A percentile compares a stretch with the other conserved stretches of the same genome.
phyloP scores from a whole-genome alignment of 192 early-diverging fungal species.

The Globomyces pollinis-pini region DNA sequence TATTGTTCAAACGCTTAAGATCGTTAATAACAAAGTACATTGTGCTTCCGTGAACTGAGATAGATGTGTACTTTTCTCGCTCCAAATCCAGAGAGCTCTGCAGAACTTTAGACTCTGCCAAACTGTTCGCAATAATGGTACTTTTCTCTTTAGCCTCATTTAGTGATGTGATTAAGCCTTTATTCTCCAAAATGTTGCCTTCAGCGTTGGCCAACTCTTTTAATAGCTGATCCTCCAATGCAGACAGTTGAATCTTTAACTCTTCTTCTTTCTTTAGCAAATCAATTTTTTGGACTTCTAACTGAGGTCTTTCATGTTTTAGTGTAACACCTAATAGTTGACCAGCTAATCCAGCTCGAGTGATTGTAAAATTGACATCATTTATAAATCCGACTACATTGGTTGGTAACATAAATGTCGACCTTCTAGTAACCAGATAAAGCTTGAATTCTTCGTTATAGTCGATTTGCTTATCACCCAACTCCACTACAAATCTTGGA shows the following conservation, averaged over 20 bases:
- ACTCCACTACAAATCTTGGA: conserved; percentile 35
- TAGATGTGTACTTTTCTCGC: conserved; percentile 41
- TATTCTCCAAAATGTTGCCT: conserved; percentile 58
- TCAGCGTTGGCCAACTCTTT: conserved; percentile 45
- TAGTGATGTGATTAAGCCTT: conserved; percentile 36
- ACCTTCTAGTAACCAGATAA: conserved; percentile 34
- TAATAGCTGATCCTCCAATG: conserved; percentile 46
- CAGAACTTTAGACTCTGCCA: conserved; percentile 40
- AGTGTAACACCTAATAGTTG: conserved; percentile 49
- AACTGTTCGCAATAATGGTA: conserved; percentile 30
- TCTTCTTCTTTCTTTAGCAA: conserved; percentile 47
- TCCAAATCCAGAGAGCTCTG: conserved; percentile 45
- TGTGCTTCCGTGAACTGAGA: conserved; percentile 38
- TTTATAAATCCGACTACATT: conserved; percentile 31
- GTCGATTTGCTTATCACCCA: conserved; percentile 52
- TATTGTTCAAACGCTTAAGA: conserved; percentile 41
- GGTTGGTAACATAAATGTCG: conserved; percentile 31
- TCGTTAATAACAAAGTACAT: conserved; percentile 48
- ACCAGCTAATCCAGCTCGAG: conserved; percentile 42
- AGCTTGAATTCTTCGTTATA: conserved; percentile 50
- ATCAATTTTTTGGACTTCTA: conserved; percentile 43
- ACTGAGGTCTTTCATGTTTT: conserved; percentile 46
- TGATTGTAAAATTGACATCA: conserved; percentile 51
- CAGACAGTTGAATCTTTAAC: conserved; percentile 40
- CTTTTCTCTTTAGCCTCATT: conserved; percentile 55